These are phyloP conservation scores for Elsinoe ampelina DNA, from an alignment of 2,329 filamentous ascomycete genomes.

Conservation along the genomic window DNA sequence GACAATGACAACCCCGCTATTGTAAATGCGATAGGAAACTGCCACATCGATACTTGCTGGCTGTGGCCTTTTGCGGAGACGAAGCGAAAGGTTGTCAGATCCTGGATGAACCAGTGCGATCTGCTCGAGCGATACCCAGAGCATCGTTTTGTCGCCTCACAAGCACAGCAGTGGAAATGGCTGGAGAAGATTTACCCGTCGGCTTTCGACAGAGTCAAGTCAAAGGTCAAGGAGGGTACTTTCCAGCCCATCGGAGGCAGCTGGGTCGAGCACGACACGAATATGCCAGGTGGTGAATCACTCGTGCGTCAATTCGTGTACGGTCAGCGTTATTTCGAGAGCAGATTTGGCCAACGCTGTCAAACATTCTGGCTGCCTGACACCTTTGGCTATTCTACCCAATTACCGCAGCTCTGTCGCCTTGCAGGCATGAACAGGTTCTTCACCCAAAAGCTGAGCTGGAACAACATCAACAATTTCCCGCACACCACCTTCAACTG, in stretches of 20 bases:
- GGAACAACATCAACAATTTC: slow-evolving; percentile 99
- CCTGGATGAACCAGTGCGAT: slow-evolving; percentile 94
- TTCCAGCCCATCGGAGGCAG: slow-evolving; percentile 95
- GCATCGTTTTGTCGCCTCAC: slow-evolving; percentile 82
- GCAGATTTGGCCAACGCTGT: slow-evolving; percentile 79
- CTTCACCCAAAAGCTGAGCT: slow-evolving; percentile 96
- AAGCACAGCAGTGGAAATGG: slow-evolving; percentile 98
- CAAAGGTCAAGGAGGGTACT: slow-evolving; percentile 77
- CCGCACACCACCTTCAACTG: slow-evolving; percentile 98
- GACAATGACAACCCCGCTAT: slow-evolving; percentile 62
- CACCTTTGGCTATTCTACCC: slow-evolving; percentile 93
- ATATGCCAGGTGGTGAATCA: slow-evolving; percentile 91
- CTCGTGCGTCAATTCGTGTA: slow-evolving; percentile 91
- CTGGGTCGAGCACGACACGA: slow-evolving; percentile 99
- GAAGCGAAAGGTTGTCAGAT: slow-evolving; percentile 88
- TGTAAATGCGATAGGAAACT: slow-evolving; percentile 86
- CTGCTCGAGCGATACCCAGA: slow-evolving; percentile 93
- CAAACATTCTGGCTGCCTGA: slow-evolving; percentile 96
- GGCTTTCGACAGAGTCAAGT: slow-evolving; percentile 81
- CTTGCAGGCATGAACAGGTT: slow-evolving; percentile 94
- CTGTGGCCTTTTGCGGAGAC: slow-evolving; percentile 98
- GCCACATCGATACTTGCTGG: slow-evolving; percentile 98
- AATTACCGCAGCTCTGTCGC: slow-evolving; percentile 87
- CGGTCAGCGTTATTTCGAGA: slow-evolving; percentile 89
- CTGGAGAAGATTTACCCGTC: slow-evolving; percentile 80